These are phyloP conservation scores for Trichopus zeylanicus DNA, from an alignment of 116 monocot genomes.

Conservation along the genomic window DNA sequence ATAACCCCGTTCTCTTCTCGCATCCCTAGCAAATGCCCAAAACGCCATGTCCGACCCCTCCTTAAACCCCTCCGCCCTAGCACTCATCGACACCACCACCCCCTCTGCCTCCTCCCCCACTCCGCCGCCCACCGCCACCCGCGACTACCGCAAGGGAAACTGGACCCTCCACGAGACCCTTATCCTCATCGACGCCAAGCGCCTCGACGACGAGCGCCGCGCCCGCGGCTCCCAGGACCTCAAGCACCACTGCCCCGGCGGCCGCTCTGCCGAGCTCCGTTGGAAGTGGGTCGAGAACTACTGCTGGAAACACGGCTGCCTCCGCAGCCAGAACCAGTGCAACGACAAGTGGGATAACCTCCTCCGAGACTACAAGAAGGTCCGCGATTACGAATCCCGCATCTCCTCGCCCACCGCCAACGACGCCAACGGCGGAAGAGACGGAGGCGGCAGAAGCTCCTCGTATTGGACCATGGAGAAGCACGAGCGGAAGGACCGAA, in stretches of 20 bases:
- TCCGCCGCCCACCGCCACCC: conserved; percentile 1
- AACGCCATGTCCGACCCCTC: conserved; percentile 38
- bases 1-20: too few relatives aligned
- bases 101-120: conserved; percentile 9
- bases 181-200: conserved; percentile 73
- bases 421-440: too few relatives aligned
- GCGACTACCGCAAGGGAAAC: conserved; percentile 91
- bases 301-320: conserved; percentile 74
- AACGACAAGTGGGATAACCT: conserved; percentile 98
- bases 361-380: conserved; percentile 86
- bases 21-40: conserved; percentile 4
- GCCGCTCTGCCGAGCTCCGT: conserved; percentile 56
- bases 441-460: too few relatives aligned
- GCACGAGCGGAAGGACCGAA: conserved; percentile 51
- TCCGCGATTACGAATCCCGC: conserved; percentile 59
- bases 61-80: conserved; percentile 12
- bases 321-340: conserved; percentile 78
- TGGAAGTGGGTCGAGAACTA: conserved; percentile 99
- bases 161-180: conserved; percentile 90
- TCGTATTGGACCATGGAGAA: conserved; percentile 78
- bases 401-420: neutral
- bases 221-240: neutral
- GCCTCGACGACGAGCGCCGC: conserved; percentile 80
- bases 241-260: neutral
- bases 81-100: conserved; percentile 11